phyloP scores from a whole-genome alignment of 2,329 filamentous ascomycete genomes.

The Penicillium rolfsii region DNA sequence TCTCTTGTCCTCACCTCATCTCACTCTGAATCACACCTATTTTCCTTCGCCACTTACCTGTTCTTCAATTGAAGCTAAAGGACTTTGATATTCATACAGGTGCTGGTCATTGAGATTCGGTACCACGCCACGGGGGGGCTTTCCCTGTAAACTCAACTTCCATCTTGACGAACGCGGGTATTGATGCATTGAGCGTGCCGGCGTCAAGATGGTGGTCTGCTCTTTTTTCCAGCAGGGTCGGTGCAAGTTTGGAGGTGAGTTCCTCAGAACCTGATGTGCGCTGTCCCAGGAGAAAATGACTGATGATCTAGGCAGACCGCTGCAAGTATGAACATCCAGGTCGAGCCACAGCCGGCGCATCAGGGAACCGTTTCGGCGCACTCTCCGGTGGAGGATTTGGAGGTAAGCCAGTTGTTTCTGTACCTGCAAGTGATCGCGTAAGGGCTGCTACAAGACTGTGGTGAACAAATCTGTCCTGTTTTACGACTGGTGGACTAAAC shows the following conservation, averaged over 20 bases:
- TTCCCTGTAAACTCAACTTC: background rate
- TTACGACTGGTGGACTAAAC: background rate
- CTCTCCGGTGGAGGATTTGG: constrained; percentile 48
- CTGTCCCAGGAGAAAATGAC: constrained; percentile 3
- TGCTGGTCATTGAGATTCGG: background rate
- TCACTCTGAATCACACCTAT: background rate
- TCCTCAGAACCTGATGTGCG: background rate
- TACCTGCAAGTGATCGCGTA: background rate
- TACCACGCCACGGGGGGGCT: background rate
- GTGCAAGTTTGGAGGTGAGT: constrained; percentile 67
- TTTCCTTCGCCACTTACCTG: background rate
- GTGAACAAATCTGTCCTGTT: background rate
- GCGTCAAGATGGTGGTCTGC: constrained; percentile 56
- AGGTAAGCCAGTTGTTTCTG: constrained; percentile 37
- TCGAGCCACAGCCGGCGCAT: constrained; percentile 35
- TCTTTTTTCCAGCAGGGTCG: constrained; percentile 66
- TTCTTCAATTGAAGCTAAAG: background rate
- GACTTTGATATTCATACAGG: background rate
- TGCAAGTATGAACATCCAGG: constrained; percentile 65
- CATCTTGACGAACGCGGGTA: constrained; percentile 1
- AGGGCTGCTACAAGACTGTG: background rate
- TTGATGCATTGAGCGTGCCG: constrained; percentile 8
- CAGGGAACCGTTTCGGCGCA: constrained; percentile 64
- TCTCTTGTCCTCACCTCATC: constrained; percentile 9
- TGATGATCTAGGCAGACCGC: constrained; percentile 49